A percentile compares a stretch with the other conserved stretches of the same genome.
Evolutionary conservation across 176 grass and related monocot genomes (phyloP).

Genomic region (Saccharum officinarum): DNA sequence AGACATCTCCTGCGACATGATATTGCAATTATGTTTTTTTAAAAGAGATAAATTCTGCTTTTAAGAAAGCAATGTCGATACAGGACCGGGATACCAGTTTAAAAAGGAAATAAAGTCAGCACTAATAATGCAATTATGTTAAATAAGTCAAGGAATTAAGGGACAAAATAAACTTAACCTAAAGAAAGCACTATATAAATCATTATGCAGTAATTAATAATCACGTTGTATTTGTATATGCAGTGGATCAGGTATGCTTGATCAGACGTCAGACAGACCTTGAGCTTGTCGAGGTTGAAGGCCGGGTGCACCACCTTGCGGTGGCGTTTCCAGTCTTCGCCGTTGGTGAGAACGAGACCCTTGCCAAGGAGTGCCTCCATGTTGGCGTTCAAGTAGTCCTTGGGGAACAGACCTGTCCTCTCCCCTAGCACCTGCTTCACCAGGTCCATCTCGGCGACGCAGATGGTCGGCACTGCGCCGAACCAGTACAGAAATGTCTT

Average conservation of each 20-base stretch:
- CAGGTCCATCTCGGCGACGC: not conserved
- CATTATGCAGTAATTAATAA: not conserved
- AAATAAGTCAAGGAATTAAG: not conserved
- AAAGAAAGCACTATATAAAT: not conserved
- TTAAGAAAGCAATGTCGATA: no score
- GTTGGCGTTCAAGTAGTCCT: slow-evolving; percentile 13
- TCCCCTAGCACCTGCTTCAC: slow-evolving; percentile 30
- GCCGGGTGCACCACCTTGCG: slow-evolving; percentile 38
- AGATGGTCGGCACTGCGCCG: not conserved
- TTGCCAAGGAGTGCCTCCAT: slow-evolving; percentile 21
- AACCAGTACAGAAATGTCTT: slow-evolving; percentile 32
- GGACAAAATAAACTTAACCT: not conserved
- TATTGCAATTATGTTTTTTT: not conserved
- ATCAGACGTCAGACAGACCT: not conserved
- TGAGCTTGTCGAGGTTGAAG: slow-evolving; percentile 32
- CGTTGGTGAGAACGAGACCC: slow-evolving; percentile 14
- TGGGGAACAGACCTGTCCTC: not conserved
- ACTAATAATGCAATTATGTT: not conserved
- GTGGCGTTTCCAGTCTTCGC: slow-evolving; percentile 39
- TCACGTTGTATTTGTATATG: not conserved
- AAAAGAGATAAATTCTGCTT: no score
- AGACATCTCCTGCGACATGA: not conserved
- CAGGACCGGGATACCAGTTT: no score
- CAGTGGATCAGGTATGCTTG: not conserved
- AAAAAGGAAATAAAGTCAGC: no score